Percentiles rank a stretch among this genome's conserved stretches.
phyloP scores from a whole-genome alignment of 2,329 filamentous ascomycete species.

The Xylariaceae sp. region DNA sequence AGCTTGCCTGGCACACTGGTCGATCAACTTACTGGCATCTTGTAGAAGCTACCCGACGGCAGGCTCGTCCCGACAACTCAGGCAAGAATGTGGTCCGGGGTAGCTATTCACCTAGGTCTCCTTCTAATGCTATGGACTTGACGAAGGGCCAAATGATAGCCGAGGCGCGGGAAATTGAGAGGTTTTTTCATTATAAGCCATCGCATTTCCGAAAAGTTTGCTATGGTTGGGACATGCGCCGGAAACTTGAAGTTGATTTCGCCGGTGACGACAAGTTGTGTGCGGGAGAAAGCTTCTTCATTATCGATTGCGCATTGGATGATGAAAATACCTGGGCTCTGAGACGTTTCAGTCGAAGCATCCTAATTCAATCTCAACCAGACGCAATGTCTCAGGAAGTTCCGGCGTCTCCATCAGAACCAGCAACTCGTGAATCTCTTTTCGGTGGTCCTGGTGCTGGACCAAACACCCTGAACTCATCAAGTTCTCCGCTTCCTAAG shows the following conservation, averaged over 20 bases:
- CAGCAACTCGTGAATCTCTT: conserved; percentile 26
- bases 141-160: conserved; percentile 65
- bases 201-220: conserved; percentile 74
- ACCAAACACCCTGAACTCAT: conserved; percentile 22
- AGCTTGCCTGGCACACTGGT: conserved; percentile 74
- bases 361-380: conserved; percentile 18
- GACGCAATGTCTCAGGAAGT: conserved; percentile 2
- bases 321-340: conserved; percentile 48
- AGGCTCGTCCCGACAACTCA: conserved; percentile 67
- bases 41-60: conserved; percentile 70
- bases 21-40: conserved; percentile 77
- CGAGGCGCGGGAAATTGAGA: conserved; percentile 78
- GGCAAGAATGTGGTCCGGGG: conserved; percentile 64
- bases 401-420: conserved; percentile 10
- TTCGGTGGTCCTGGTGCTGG: conserved; percentile 29
- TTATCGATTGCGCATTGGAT: conserved; percentile 68
- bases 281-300: conserved; percentile 71
- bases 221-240: conserved; percentile 87
- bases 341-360: conserved; percentile 41
- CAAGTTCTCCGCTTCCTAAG: conserved; percentile 22
- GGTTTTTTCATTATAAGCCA: conserved; percentile 67
- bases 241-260: conserved; percentile 83
- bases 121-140: conserved; percentile 68
- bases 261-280: conserved; percentile 71
- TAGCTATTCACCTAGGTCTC: conserved; percentile 76